A percentile compares a stretch with the other conserved stretches of the same genome.
phyloP scores from a whole-genome alignment of 1,139 yeast genomes.

The Nakaseomyces kungkrabaensis region DNA sequence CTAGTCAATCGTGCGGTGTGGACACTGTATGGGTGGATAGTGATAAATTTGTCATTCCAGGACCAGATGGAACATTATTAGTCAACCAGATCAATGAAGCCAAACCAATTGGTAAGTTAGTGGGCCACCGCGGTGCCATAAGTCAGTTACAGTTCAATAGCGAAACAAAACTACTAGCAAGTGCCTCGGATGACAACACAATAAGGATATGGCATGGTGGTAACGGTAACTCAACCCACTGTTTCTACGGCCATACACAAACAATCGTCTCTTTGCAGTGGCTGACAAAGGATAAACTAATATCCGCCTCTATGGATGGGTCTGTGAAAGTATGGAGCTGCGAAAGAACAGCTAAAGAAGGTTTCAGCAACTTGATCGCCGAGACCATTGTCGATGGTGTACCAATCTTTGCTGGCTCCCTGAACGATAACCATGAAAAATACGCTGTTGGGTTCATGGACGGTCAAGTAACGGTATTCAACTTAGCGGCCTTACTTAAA shows the following conservation, averaged over 20 bases:
- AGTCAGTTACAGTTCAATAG: constrained; percentile 48
- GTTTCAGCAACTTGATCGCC: constrained; percentile 33
- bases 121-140: constrained; percentile 60
- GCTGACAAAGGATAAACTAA: constrained; percentile 34
- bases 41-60: constrained; percentile 59
- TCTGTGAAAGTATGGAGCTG: constrained; percentile 57
- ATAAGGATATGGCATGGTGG: constrained; percentile 68
- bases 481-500: constrained; percentile 23
- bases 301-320: constrained; percentile 62
- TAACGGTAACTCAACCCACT: constrained; percentile 38
- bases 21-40: constrained; percentile 69
- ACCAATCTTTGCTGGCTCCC: constrained; percentile 44
- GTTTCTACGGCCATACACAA: constrained; percentile 42
- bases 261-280: constrained; percentile 49
- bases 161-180: constrained; percentile 46
- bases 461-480: constrained; percentile 34
- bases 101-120: constrained; percentile 48
- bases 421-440: constrained; percentile 41
- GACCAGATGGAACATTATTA: constrained; percentile 44
- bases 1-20: constrained; percentile 33
- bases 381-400: constrained; percentile 36
- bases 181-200: constrained; percentile 67
- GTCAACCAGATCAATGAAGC: constrained; percentile 47
- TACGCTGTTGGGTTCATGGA: constrained; percentile 56
- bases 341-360: constrained; percentile 23